Base-by-base conservation (phyloP, 805 yeast genomes). In the Vanderwaltozyma tropicalis region DNA sequence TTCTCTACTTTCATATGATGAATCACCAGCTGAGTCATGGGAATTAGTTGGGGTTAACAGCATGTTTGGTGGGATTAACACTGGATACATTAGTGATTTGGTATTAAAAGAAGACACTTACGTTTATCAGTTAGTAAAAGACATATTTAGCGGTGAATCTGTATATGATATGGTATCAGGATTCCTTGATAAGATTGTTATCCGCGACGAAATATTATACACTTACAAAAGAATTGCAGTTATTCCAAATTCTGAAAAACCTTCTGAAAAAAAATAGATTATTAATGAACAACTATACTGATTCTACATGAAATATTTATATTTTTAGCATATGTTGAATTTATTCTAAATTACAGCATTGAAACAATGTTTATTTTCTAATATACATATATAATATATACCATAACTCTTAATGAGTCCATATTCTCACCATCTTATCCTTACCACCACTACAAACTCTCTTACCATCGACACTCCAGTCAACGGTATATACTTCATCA, bases 391-490 rank as follows among this genome's bases (percentile, higher is more conserved):
- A 14, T 27, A 5, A 27, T 5, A 6, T n/a, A 3, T 13, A 13
- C 5, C 11, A 14, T 13, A n/a, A 5, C 3, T 6, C 12, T 17
- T 31, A 80, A 54, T 79, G 85, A n/a, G 92, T 76, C 98, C 98
- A 92, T 41, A 92, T 66, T 52, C 96, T 72, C 18, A 92, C 87
- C 71, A 81, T 81, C 60, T 88, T 92, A 59, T 92, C 98, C 56
- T 87, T 88, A 37, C 98, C 97, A 16, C 97, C 98, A 57, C 96
- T 84, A n/a, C 89, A 94, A 11, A 92, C 97, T 47, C 80, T 71
- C 46, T 74, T 74, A 32, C 98, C 98, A 57, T 92, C 98, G 39
- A 81, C 76, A 66, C 96, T 84, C 98, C 98, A 92, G 53, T 92
- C 98, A 4, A 92, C 96, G 0, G 96, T 94, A 57, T 76, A 92